Percentiles rank a stretch among this genome's conserved stretches.
Conservation (phyloP, 2,329 filamentous ascomycete genomes). For the Bipolaris oryzae region DNA sequence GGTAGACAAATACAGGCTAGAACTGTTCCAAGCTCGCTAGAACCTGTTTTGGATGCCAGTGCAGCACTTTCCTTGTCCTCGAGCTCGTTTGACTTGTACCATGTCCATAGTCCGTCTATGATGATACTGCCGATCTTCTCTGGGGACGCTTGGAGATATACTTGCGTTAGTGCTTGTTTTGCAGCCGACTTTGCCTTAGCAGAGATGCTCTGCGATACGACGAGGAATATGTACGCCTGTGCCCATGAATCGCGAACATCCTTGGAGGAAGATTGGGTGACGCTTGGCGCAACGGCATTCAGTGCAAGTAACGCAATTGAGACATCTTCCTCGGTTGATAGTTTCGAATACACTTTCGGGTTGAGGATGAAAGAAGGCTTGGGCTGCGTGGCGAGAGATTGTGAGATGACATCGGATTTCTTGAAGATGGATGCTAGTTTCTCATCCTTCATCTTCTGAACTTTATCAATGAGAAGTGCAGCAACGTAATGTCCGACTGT, state of each 20-base stretch:
- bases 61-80: slow-evolving; percentile 81
- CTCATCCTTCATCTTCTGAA: slow-evolving; percentile 60
- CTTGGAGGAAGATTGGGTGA: slow-evolving; percentile 56
- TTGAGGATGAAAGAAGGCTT: slow-evolving; percentile 90
- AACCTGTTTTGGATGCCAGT: slow-evolving; percentile 67
- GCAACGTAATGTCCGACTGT: slow-evolving; percentile 77
- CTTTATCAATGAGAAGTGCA: slow-evolving; percentile 63
- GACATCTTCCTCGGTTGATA: slow-evolving; percentile 75
- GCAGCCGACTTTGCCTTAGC: slow-evolving; percentile 69
- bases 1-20: slow-evolving; percentile 68
- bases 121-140: slow-evolving; percentile 66
- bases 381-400: slow-evolving; percentile 71
- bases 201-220: slow-evolving; percentile 67
- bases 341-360: slow-evolving; percentile 80
- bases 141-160: slow-evolving; percentile 66
- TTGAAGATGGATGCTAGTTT: slow-evolving; percentile 65
- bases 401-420: slow-evolving; percentile 66
- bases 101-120: slow-evolving; percentile 77
- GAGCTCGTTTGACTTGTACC: slow-evolving; percentile 70
- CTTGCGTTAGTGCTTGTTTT: slow-evolving; percentile 63
- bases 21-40: slow-evolving; percentile 66
- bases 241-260: slow-evolving; percentile 75
- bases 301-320: slow-evolving; percentile 78
- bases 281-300: slow-evolving; percentile 61
- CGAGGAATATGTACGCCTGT: slow-evolving; percentile 80